phyloP scores from a whole-genome alignment of 1,284 basidiomycete genomes.

The Cryptococcus depauperatus region DNA sequence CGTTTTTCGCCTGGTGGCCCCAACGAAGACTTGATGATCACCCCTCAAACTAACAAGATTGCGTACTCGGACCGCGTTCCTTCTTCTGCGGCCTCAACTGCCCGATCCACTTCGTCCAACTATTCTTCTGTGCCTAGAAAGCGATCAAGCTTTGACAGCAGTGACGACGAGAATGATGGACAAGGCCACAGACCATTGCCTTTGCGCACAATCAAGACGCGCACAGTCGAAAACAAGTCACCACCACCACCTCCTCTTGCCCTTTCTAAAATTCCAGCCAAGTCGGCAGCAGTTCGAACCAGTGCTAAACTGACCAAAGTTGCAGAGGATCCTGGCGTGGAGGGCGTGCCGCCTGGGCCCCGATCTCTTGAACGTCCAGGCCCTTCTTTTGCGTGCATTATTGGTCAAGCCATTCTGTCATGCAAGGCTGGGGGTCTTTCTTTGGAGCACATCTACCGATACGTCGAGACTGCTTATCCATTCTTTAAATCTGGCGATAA shows the following conservation, averaged over 20 bases:
- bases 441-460: slow-evolving; percentile 91
- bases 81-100: slow-evolving; percentile 23
- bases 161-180: slow-evolving; percentile 37
- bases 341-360: slow-evolving; percentile 66
- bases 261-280: slow-evolving; percentile 10
- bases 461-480: slow-evolving; percentile 87
- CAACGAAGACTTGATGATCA: slow-evolving; percentile 20
- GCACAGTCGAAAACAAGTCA: slow-evolving; percentile 9
- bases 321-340: slow-evolving; percentile 41
- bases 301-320: slow-evolving; percentile 38
- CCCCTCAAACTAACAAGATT: slow-evolving; percentile 21
- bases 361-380: slow-evolving; percentile 69
- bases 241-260: slow-evolving; percentile 4
- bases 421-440: slow-evolving; percentile 76
- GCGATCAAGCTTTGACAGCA: slow-evolving; percentile 13
- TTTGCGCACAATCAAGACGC: slow-evolving; percentile 19
- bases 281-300: slow-evolving; percentile 20
- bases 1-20: too few relatives aligned
- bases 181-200: slow-evolving; percentile 27
- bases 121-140: not conserved
- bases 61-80: slow-evolving; percentile 13
- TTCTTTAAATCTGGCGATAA: slow-evolving; percentile 85
- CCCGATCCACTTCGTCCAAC: slow-evolving; percentile 10
- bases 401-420: slow-evolving; percentile 86
- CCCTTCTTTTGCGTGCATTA: slow-evolving; percentile 85